Percentiles rank a stretch among this genome's conserved stretches.
phyloP scores from a whole-genome alignment of 192 early-diverging fungal species.

The Rhizophlyctis rosea region DNA sequence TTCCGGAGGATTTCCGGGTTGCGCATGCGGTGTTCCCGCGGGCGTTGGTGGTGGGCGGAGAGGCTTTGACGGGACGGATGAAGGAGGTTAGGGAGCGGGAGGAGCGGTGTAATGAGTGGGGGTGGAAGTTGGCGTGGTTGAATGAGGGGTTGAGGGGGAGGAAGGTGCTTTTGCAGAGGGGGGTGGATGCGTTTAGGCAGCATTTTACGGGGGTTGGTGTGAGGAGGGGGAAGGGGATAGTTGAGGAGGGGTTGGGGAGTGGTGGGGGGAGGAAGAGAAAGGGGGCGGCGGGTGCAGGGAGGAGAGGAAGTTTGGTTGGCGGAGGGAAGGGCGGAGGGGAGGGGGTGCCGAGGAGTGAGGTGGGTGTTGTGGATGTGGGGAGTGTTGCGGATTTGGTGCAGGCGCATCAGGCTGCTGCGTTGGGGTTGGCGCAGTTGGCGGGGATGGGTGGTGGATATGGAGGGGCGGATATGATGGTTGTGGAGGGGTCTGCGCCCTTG shows the following conservation, averaged over 20 bases:
- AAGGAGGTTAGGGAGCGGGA: constrained; percentile 42
- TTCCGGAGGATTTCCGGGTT: constrained; percentile 45
- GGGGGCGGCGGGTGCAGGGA: neutral
- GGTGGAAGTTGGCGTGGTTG: constrained; percentile 61
- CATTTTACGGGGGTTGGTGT: constrained; percentile 10
- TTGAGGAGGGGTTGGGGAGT: neutral
- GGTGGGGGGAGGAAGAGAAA: too few relatives aligned
- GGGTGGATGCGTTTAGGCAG: constrained; percentile 46
- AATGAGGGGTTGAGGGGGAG: constrained; percentile 45
- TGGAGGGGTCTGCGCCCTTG: too few relatives aligned
- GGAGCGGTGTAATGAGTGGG: constrained; percentile 55
- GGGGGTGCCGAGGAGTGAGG: too few relatives aligned
- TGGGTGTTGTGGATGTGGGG: too few relatives aligned
- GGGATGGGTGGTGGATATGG: too few relatives aligned
- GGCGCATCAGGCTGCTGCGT: too few relatives aligned
- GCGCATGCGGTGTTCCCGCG: constrained; percentile 51
- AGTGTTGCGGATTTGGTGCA: too few relatives aligned
- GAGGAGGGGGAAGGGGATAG: neutral
- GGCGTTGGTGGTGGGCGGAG: constrained; percentile 33
- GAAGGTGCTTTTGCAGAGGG: constrained; percentile 47
- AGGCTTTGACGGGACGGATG: constrained; percentile 14
- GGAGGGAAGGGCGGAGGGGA: too few relatives aligned
- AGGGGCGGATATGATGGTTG: too few relatives aligned
- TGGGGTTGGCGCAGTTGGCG: too few relatives aligned
- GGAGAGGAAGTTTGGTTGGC: too few relatives aligned